phyloP scores from a whole-genome alignment of 345 rosid genomes.

The Ceriops tagal region DNA sequence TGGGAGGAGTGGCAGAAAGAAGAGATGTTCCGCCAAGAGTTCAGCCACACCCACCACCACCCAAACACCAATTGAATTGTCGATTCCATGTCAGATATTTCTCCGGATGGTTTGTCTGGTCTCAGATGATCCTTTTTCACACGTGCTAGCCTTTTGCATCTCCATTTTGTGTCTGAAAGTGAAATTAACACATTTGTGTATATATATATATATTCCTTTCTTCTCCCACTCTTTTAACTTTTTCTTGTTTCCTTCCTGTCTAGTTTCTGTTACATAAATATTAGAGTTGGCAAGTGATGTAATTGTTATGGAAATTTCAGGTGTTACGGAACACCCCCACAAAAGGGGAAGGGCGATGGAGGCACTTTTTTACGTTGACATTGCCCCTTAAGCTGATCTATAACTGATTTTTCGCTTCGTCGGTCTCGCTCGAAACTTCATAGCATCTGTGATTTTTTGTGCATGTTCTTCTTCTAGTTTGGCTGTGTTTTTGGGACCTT shows the following conservation, averaged over 20 bases:
- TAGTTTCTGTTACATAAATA: neutral
- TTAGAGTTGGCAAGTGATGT: slow-evolving; percentile 21
- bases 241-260: neutral
- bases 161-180: too few relatives aligned
- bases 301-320: slow-evolving; percentile 37
- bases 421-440: too few relatives aligned
- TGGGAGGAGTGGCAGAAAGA: slow-evolving; percentile 98
- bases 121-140: slow-evolving; percentile 54
- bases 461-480: too few relatives aligned
- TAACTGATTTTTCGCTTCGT: too few relatives aligned
- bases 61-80: slow-evolving; percentile 49
- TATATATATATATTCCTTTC: slow-evolving; percentile 15
- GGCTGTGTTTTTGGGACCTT: too few relatives aligned
- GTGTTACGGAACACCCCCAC: slow-evolving; percentile 11
- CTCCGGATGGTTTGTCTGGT: slow-evolving; percentile 68
- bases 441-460: too few relatives aligned
- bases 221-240: neutral
- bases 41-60: slow-evolving; percentile 30
- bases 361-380: too few relatives aligned
- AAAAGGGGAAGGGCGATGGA: too few relatives aligned
- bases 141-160: neutral
- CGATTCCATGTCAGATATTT: slow-evolving; percentile 56
- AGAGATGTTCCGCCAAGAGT: slow-evolving; percentile 60
- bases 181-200: slow-evolving; percentile 9
- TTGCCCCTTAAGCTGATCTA: too few relatives aligned